Evolutionary conservation across 805 yeast species (phyloP).

Genomic region (Wickerhamomyces xylosicus): DNA sequence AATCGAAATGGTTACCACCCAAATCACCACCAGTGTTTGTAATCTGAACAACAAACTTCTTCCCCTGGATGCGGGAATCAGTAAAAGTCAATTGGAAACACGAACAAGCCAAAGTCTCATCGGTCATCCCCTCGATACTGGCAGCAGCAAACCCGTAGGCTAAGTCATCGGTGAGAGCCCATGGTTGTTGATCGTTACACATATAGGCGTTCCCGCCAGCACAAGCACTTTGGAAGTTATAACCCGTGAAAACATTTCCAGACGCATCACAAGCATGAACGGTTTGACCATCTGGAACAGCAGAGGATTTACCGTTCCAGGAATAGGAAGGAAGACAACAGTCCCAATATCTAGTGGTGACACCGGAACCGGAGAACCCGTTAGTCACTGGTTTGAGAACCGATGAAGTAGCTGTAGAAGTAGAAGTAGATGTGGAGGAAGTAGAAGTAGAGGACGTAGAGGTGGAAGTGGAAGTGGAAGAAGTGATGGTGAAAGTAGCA

Average conservation of each 20-base stretch:
- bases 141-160: constrained; percentile 11
- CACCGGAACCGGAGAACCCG: constrained; percentile 9
- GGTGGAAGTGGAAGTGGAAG: constrained; percentile 1
- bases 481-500: background rate
- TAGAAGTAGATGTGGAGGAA: constrained; percentile 1
- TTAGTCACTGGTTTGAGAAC: background rate
- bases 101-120: constrained; percentile 8
- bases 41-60: constrained; percentile 6
- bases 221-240: constrained; percentile 7
- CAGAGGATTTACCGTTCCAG: constrained; percentile 7
- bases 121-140: constrained; percentile 5
- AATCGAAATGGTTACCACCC: constrained; percentile 7
- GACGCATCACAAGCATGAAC: constrained; percentile 8
- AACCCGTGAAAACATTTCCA: constrained; percentile 6
- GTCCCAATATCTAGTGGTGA: constrained; percentile 9
- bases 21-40: constrained; percentile 9
- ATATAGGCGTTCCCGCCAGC: constrained; percentile 8
- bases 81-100: constrained; percentile 9
- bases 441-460: constrained; percentile 3
- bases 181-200: constrained; percentile 10
- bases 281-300: constrained; percentile 3
- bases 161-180: constrained; percentile 5
- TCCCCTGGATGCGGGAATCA: constrained; percentile 4
- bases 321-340: constrained; percentile 9
- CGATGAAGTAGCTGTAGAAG: constrained; percentile 1